phyloP scores from a whole-genome alignment of 2,329 filamentous ascomycete genomes.

The Fusarium graminum region DNA sequence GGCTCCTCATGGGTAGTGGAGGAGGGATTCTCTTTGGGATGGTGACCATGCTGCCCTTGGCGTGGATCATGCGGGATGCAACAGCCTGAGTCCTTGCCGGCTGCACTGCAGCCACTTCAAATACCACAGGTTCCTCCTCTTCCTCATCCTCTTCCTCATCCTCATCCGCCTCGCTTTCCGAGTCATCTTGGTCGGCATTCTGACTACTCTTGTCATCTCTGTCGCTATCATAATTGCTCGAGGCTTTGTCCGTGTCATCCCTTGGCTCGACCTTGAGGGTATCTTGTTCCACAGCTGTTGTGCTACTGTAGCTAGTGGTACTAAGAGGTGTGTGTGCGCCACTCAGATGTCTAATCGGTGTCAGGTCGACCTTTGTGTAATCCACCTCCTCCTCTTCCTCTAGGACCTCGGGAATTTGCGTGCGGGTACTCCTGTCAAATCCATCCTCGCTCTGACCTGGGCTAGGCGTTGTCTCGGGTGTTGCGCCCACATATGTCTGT shows the following conservation, averaged over 20 bases:
- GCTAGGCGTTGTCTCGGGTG: conserved; percentile 67
- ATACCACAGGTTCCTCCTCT: conserved; percentile 74
- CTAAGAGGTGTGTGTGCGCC: conserved; percentile 44
- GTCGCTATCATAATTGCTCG: conserved; percentile 46
- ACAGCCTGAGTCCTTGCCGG: conserved; percentile 68
- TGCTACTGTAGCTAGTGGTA: conserved; percentile 43
- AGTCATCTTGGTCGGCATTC: conserved; percentile 47
- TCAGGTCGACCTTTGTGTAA: conserved; percentile 70
- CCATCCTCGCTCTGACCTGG: conserved; percentile 67
- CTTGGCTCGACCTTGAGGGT: conserved; percentile 41
- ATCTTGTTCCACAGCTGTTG: conserved; percentile 39
- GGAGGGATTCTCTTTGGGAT: conserved; percentile 86
- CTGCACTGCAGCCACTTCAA: conserved; percentile 73
- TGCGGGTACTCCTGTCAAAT: conserved; percentile 57
- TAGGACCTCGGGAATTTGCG: conserved; percentile 54
- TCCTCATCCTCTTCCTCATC: conserved; percentile 41
- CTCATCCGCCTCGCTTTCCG: conserved; percentile 31
- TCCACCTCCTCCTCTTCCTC: conserved; percentile 69
- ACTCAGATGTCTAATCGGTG: conserved; percentile 62
- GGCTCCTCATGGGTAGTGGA: conserved; percentile 81
- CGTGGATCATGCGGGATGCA: conserved; percentile 75
- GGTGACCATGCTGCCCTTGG: conserved; percentile 83
- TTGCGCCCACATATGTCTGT: conserved; percentile 69
- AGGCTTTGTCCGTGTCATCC: conserved; percentile 47
- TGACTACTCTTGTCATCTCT: conserved; percentile 46